Evolutionary conservation across 805 yeast genomes (phyloP), one percentile per base, ranked within the genome.

Genomic region (Yamadazyma nakazawae): DNA sequence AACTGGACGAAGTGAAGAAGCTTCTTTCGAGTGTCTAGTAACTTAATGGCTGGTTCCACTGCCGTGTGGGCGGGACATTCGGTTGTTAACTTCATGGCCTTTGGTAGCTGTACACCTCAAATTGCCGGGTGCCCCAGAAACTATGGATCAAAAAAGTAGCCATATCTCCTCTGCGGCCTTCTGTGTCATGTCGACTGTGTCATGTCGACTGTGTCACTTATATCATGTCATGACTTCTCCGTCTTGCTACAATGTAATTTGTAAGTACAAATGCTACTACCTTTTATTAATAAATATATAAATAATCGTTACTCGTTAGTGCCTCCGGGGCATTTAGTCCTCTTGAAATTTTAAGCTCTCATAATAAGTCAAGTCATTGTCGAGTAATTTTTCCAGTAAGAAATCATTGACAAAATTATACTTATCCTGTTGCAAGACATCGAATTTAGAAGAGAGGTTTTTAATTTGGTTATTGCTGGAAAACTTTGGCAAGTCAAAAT

Each of bases 321-420:
- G 26, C 9, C 21, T 16, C 32, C 32, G n/a, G 32, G 39, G 39
- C 19, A 17, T 34, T 34, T 34, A 34, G 19, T 18, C 14, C 14
- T 36, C 39, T n/a, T 37, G 36, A 17, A 30, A 25, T 18, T 52
- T 37, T 25, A 52, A 52, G 40, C 40, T 50, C 39, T 53, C 64
- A 49, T 70, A 70, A 54, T 70, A 70, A 42, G 55, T 59, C 28
- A 68, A 54, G 51, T 69, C 73, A 53, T 70, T 68, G 53, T 60
- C 63, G 48, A 68, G 58, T 43, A 70, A 56, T 50, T 66, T 68
- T 48, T 70, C 75, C 50, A 67, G 74, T 43, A 70, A 57, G 43
- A 69, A 65, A 52, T 70, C 75, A 19, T 66, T 70, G 37, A 70
- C 65, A 59, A 62, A 62, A 52, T 68, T 68, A 54, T 70, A 70